A percentile compares a stretch with the other conserved stretches of the same genome.
Evolutionary conservation across 805 yeast species (phyloP).

Genomic region (Lachancea quebecensis): DNA sequence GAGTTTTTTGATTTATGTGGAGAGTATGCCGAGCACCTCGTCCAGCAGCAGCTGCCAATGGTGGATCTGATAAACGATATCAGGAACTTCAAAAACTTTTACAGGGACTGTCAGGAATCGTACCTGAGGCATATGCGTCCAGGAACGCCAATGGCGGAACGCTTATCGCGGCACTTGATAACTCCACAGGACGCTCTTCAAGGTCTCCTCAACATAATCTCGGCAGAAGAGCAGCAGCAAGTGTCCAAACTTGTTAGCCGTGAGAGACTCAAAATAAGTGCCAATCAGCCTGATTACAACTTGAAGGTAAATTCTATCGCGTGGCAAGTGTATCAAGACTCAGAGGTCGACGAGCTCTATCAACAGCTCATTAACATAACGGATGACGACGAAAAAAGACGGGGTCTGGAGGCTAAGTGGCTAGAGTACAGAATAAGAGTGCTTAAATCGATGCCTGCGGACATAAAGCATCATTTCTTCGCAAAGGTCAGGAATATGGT

Average conservation of each 20-base stretch:
- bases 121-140: slow-evolving; percentile 51
- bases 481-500: slow-evolving; percentile 47
- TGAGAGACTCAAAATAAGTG: slow-evolving; percentile 44
- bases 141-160: slow-evolving; percentile 46
- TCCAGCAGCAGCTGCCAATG: slow-evolving; percentile 38
- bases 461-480: slow-evolving; percentile 34
- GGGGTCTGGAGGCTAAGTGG: slow-evolving; percentile 50
- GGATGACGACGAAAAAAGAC: slow-evolving; percentile 56
- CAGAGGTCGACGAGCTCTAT: slow-evolving; percentile 50
- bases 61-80: slow-evolving; percentile 46
- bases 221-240: slow-evolving; percentile 35
- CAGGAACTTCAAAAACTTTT: slow-evolving; percentile 37
- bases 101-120: slow-evolving; percentile 36
- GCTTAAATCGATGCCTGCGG: slow-evolving; percentile 45
- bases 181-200: slow-evolving; percentile 40
- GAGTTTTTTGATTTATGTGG: slow-evolving; percentile 40
- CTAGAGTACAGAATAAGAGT: slow-evolving; percentile 51
- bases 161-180: slow-evolving; percentile 42
- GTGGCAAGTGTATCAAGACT: slow-evolving; percentile 43
- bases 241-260: slow-evolving; percentile 39
- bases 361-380: slow-evolving; percentile 48
- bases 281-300: slow-evolving; percentile 37
- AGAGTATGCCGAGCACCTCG: slow-evolving; percentile 37
- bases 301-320: slow-evolving; percentile 33
- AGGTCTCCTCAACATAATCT: slow-evolving; percentile 38